Evolutionary conservation across 2,329 filamentous ascomycete species (phyloP), one percentile per base, ranked within the genome.

Genomic region (Amauroascus niger): DNA sequence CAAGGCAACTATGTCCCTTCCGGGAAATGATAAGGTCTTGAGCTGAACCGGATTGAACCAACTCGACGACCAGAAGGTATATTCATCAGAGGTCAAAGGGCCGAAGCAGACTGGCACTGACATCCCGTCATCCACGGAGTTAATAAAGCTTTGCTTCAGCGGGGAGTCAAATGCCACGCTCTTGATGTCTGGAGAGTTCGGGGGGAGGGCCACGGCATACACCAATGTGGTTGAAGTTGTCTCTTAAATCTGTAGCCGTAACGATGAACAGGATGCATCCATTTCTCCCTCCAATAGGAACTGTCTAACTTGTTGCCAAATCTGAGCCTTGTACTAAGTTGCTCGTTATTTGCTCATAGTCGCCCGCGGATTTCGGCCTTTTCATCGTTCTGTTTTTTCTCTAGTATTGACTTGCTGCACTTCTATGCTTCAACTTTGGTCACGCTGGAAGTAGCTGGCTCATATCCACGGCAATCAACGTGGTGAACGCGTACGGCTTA

Each of bases 401-500:
- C n/a, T n/a, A n/a, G n/a, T n/a, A n/a, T n/a, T n/a, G n/a, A n/a
- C n/a, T n/a, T n/a, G n/a, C n/a, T n/a, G n/a, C n/a, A n/a, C n/a
- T n/a, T n/a, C n/a, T n/a, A n/a, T n/a, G n/a, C 8, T 16, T 5
- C 20, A 20, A 41, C n/a, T 7, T 4, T n/a, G n/a, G 44, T 41
- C 49, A 52, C 64, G 2, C 9, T 24, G 20, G 39, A 13, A 51
- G 26, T 41, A 51, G 18, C n/a, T 33, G 39, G 22, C 37, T 44
- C 48, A 51, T 51, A 22, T 51, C 48, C 37, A 43, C 33, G 9
- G 33, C 48, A 32, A 51, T 51, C 37, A 8, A 22, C 32, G 52
- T 56, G 20, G 60, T 54, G 47, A 69, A 65, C 2, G 59, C 59
- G 45, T 68, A 68, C 24, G 65, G 63, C 43, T 55, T 59, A 44